A percentile compares a stretch with the other conserved stretches of the same genome.
Conservation (phyloP, 208 protist genomes). For the Acanthamoeba healyi region DNA sequence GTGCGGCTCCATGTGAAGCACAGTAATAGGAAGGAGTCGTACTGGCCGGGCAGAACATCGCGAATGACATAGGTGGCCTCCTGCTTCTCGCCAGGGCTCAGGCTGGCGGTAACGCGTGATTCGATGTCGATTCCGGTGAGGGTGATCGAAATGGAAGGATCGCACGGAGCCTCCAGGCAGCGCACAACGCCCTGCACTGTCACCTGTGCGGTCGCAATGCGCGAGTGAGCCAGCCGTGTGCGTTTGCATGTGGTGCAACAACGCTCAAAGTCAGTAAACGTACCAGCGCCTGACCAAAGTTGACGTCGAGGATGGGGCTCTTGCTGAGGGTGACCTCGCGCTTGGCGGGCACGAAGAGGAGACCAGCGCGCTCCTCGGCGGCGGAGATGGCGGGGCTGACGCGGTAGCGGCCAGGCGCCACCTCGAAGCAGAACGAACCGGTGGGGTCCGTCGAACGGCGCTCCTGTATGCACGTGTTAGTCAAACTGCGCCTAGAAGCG, state of each 20-base stretch:
- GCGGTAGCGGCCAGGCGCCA: constrained; percentile 36
- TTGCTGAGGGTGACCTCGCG: constrained; percentile 55
- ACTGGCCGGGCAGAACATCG: constrained; percentile 40
- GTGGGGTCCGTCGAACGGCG: constrained; percentile 28
- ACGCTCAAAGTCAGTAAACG: too few species aligned
- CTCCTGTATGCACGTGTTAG: too few species aligned
- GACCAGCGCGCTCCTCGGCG: constrained; percentile 29
- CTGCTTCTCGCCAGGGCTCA: neutral
- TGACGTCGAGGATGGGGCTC: constrained; percentile 46
- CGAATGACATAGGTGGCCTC: constrained; percentile 23
- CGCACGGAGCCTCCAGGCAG: constrained; percentile 55
- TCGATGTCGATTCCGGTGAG: neutral
- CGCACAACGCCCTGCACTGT: constrained; percentile 37
- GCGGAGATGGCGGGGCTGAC: neutral
- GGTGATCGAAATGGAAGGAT: constrained; percentile 45
- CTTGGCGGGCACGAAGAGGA: constrained; percentile 23
- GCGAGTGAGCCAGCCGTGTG: too few species aligned
- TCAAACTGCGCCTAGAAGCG: too few species aligned
- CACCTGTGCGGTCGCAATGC: too few species aligned
- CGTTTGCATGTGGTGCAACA: too few species aligned
- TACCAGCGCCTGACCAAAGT: constrained; percentile 65
- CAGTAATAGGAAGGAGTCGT: too few species aligned
- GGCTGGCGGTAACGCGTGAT: neutral
- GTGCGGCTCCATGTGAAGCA: too few species aligned
- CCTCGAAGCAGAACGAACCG: constrained; percentile 58